These are phyloP conservation scores for Parathielavia hyrcaniae DNA, from an alignment of 495 filamentous ascomycete species.

Conservation along the genomic window DNA sequence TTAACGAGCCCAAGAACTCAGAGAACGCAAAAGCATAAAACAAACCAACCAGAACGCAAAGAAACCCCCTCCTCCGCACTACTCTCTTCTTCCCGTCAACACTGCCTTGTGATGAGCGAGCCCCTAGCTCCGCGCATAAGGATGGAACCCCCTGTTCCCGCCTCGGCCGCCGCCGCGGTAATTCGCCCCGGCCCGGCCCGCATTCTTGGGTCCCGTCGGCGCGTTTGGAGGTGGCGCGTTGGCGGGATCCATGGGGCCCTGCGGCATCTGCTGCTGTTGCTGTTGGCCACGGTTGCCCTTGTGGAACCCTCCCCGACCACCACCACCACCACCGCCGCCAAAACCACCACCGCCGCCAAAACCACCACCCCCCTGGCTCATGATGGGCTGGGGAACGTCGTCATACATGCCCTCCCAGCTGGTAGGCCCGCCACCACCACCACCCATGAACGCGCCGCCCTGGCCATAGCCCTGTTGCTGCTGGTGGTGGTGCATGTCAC, in stretches of 20 bases:
- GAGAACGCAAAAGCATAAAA: neutral
- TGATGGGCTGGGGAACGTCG: conserved; percentile 83
- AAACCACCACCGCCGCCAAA: conserved; percentile 50
- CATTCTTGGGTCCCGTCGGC: conserved; percentile 93
- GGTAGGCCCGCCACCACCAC: conserved; percentile 47
- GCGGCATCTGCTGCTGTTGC: conserved; percentile 28
- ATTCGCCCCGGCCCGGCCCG: conserved; percentile 86
- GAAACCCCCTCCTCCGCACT: neutral
- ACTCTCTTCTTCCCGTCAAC: neutral
- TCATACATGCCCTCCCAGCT: conserved; percentile 99
- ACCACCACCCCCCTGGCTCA: conserved; percentile 53
- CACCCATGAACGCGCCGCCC: conserved; percentile 32
- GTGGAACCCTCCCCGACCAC: conserved; percentile 47
- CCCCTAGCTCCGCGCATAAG: conserved; percentile 50
- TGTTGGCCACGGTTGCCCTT: conserved; percentile 30
- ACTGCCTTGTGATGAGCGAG: neutral
- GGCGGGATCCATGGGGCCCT: conserved; percentile 32
- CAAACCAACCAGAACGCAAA: neutral
- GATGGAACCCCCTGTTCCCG: conserved; percentile 68
- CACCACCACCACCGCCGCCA: conserved; percentile 46
- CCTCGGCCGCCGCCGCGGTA: conserved; percentile 91
- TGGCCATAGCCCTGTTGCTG: conserved; percentile 25
- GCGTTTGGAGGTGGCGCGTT: conserved; percentile 83
- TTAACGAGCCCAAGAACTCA: neutral
- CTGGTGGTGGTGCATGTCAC: conserved; percentile 29